These are phyloP conservation scores for Barbatosphaeria neglecta DNA, from an alignment of 495 filamentous ascomycete genomes.

Conservation along the genomic window DNA sequence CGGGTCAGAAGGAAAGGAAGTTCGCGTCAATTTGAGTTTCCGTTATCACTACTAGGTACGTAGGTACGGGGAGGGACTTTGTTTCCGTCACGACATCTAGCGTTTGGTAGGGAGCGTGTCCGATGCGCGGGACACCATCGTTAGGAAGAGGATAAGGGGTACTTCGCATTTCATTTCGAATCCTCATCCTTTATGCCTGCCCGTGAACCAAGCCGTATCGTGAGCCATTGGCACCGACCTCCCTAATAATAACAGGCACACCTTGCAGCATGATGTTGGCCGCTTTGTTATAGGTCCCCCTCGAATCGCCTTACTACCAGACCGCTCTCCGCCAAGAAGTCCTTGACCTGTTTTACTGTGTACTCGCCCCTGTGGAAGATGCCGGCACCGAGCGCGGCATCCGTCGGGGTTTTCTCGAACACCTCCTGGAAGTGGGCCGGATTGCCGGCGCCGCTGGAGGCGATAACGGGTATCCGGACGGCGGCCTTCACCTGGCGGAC, in stretches of 20 bases:
- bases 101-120: too few species aligned
- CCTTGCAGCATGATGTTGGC: neutral
- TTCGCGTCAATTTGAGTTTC: too few species aligned
- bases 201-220: neutral
- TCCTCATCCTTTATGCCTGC: neutral
- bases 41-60: too few species aligned
- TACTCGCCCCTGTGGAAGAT: slow-evolving; percentile 97
- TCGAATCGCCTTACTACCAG: slow-evolving; percentile 70
- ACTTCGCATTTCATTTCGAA: too few species aligned
- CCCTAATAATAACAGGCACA: slow-evolving; percentile 3
- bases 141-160: too few species aligned
- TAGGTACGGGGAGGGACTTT: too few species aligned
- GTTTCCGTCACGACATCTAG: too few species aligned
- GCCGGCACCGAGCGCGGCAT: slow-evolving; percentile 88
- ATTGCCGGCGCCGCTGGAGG: slow-evolving; percentile 84
- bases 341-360: slow-evolving; percentile 90
- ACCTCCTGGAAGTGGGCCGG: slow-evolving; percentile 87
- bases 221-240: neutral
- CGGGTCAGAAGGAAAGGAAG: too few species aligned
- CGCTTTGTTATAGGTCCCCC: slow-evolving; percentile 23
- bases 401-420: slow-evolving; percentile 71
- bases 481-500: slow-evolving; percentile 75
- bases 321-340: slow-evolving; percentile 56
- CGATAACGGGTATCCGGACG: slow-evolving; percentile 86
- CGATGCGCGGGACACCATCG: too few species aligned